Evolutionary conservation across 2,329 filamentous ascomycete genomes (phyloP), one percentile per base, ranked within the genome.

Genomic region (Penicillium italicum): DNA sequence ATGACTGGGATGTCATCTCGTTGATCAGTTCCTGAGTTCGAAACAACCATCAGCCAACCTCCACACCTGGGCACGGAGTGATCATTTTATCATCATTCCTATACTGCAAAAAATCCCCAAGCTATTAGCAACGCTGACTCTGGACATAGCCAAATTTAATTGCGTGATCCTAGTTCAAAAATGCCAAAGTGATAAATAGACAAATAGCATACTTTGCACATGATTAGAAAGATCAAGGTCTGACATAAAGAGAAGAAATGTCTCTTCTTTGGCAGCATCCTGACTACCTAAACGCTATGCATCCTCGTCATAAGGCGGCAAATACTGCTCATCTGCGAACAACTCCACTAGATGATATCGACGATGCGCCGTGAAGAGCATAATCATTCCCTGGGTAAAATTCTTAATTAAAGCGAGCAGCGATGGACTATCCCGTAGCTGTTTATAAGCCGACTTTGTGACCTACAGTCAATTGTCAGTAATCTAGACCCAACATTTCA

Each of bases 291-390:
- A 42, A 42, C 6, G 8, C 43, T 45, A 45, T 14, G 28, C 28
- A 45, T 47, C 31, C 16, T 12, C 22, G 8, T 28, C 33, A 47
- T 60, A 58, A 10, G 58, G 42, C 16, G 33, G 49, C 43, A 58
- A 28, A 47, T 60, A 60, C 14, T 44, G 24, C 42, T 58, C 55
- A 24, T 60, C 58, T 10, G 11, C 58, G 37, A 60, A 55, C 33
- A 60, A n/a, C 26, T 58, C 58, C 16, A 56, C 51, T 12, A 60
- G 33, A 30, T 53, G 51, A 18, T 58, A 60, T 18, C 55, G 41
- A 16, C 48, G 55, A 50, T 60, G 58, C 1, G 50, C 55, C 4
- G 55, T 60, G 22, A 42, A 55, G n/a, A 58, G 34, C 51, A 60
- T 50, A 14, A 55, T 48, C 51, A 52, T 58, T 30, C 55, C 58